Percentiles rank a stretch among this genome's conserved stretches.
Conservation (phyloP, 148 eudicot genomes). For the Agrostemma githago region DNA sequence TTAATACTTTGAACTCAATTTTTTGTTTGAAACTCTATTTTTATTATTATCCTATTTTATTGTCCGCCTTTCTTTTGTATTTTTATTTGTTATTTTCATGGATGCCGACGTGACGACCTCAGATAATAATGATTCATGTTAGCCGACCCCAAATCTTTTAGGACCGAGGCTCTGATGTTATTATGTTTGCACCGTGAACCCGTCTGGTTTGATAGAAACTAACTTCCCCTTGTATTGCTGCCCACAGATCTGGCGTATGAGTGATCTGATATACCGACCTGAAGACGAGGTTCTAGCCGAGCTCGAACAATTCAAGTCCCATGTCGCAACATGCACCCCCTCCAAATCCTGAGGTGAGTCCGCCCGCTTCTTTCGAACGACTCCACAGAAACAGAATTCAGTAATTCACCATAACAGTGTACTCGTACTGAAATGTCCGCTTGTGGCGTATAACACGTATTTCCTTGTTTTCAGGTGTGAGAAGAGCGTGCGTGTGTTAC, state of each 20-base stretch:
- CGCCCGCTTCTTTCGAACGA: background rate
- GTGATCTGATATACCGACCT: conserved; percentile 86
- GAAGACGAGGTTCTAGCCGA: conserved; percentile 85
- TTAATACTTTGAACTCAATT: too few relatives aligned
- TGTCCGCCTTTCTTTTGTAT: too few relatives aligned
- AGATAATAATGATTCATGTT: too few relatives aligned
- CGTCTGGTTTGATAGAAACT: background rate
- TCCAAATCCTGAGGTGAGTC: conserved; percentile 37
- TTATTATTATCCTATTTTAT: too few relatives aligned
- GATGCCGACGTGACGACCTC: too few relatives aligned
- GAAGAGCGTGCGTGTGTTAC: background rate
- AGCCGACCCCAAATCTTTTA: too few relatives aligned
- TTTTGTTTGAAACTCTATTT: too few relatives aligned
- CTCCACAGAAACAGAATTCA: background rate
- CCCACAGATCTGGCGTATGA: conserved; percentile 92
- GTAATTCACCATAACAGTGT: background rate
- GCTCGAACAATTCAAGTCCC: conserved; percentile 88
- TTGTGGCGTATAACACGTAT: background rate
- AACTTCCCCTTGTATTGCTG: background rate
- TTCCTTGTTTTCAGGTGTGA: background rate
- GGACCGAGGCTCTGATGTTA: too few relatives aligned
- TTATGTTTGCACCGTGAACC: too few relatives aligned
- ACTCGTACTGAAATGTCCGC: background rate
- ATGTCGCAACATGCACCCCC: conserved; percentile 57
- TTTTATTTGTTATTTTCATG: too few relatives aligned